Percentiles rank a stretch among this genome's conserved stretches.
These are phyloP conservation scores for Lentinus tigrinus DNA, from an alignment of 768 basidiomycete genomes.

Conservation along the genomic window DNA sequence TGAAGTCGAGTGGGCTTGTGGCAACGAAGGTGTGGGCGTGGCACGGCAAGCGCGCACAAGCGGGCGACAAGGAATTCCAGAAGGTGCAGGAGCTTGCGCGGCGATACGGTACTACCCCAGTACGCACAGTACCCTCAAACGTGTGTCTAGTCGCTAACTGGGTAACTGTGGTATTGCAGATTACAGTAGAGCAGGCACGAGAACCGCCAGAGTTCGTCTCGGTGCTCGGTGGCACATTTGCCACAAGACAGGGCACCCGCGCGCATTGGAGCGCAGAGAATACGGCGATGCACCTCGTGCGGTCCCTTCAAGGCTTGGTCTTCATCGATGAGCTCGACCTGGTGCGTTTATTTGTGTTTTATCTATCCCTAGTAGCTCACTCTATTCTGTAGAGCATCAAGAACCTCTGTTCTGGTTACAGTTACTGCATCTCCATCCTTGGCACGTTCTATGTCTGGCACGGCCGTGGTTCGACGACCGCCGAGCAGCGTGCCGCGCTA, in stretches of 20 bases:
- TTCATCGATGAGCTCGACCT: constrained; percentile 73
- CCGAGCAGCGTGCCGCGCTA: constrained; percentile 62
- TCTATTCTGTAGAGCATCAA: constrained; percentile 44
- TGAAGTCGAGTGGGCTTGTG: constrained; percentile 61
- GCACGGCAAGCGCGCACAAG: constrained; percentile 55
- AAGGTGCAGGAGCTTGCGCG: constrained; percentile 72
- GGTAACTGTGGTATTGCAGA: constrained; percentile 18
- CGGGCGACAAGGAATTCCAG: constrained; percentile 59
- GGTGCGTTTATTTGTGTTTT: constrained; percentile 38
- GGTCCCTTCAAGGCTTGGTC: constrained; percentile 47
- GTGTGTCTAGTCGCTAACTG: neutral
- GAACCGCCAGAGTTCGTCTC: constrained; percentile 66
- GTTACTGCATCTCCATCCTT: constrained; percentile 73
- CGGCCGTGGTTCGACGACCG: constrained; percentile 62
- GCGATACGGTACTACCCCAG: constrained; percentile 67
- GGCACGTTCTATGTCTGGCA: constrained; percentile 79
- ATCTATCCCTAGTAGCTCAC: constrained; percentile 1
- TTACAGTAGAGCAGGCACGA: constrained; percentile 52
- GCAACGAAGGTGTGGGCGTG: constrained; percentile 76
- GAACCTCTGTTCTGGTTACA: constrained; percentile 83
- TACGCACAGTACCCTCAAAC: constrained; percentile 33
- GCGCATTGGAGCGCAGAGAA: constrained; percentile 78
- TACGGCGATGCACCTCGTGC: constrained; percentile 77
- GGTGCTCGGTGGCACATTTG: constrained; percentile 66
- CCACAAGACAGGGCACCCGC: constrained; percentile 71